Conservation (phyloP, 345 rosid genomes). For the Hirschfeldia incana region DNA sequence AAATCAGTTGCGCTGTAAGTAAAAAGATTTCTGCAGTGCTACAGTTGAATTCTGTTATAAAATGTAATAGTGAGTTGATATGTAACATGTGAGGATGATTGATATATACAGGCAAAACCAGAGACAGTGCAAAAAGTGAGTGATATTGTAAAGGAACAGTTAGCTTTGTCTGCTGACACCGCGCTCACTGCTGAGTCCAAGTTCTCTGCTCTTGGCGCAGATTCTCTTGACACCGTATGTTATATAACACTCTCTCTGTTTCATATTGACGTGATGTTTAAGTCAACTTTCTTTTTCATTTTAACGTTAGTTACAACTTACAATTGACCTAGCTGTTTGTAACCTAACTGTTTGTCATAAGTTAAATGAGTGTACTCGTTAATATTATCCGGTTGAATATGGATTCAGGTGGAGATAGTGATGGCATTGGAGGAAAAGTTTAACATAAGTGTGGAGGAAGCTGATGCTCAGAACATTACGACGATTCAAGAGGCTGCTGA, state of each 20-base stretch:
- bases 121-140: constrained; percentile 83
- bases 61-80: constrained; percentile 4
- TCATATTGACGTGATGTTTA: background rate
- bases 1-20: constrained; percentile 38
- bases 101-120: constrained; percentile 64
- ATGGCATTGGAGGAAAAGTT: constrained; percentile 90
- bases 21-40: background rate
- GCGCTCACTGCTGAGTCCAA: constrained; percentile 66
- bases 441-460: constrained; percentile 66
- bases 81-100: constrained; percentile 6
- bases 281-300: no score
- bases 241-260: background rate
- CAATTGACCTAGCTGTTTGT: no score
- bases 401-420: constrained; percentile 80
- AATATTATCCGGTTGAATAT: background rate
- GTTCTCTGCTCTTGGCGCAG: constrained; percentile 77
- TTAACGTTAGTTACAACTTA: no score
- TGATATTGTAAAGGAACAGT: constrained; percentile 76
- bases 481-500: constrained; percentile 88
- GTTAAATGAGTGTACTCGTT: background rate
- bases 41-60: background rate
- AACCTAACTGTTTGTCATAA: no score
- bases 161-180: constrained; percentile 61
- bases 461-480: constrained; percentile 69
- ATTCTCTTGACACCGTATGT: constrained; percentile 88